Conservation (phyloP, 805 yeast genomes). For the Debaryomyces prosopidis region DNA sequence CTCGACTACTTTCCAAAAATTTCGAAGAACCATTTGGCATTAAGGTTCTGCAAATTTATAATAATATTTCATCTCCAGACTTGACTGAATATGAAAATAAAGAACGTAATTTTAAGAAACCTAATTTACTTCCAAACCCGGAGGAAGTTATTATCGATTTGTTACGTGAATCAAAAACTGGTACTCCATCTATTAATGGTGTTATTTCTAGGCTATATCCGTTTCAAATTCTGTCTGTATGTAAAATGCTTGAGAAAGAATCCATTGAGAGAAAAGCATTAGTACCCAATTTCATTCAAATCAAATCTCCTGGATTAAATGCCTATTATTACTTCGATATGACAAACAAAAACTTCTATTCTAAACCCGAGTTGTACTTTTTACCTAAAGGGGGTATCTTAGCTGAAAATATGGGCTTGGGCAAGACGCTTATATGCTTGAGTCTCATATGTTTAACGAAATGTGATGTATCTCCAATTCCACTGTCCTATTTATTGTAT, state of each 20-base stretch:
- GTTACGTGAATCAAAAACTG: conserved; percentile 14
- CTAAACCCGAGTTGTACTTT: conserved; percentile 41
- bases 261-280: conserved; percentile 25
- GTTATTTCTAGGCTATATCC: conserved; percentile 52
- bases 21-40: conserved; percentile 13
- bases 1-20: not conserved
- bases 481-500: conserved; percentile 27
- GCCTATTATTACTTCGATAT: conserved; percentile 37
- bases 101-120: not conserved
- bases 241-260: conserved; percentile 61
- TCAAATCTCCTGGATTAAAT: conserved; percentile 17
- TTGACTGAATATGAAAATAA: conserved; percentile 14
- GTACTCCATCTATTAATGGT: conserved; percentile 30
- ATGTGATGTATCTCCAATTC: conserved; percentile 45
- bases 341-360: conserved; percentile 23
- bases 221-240: conserved; percentile 61
- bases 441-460: conserved; percentile 58
- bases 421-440: conserved; percentile 61
- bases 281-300: conserved; percentile 35
- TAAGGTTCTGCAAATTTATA: conserved; percentile 34
- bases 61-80: conserved; percentile 31
- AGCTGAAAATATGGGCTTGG: conserved; percentile 71
- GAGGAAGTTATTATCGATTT: conserved; percentile 18
- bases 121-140: conserved; percentile 10
- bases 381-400: conserved; percentile 63